Evolutionary conservation across 129 eudicot genomes (phyloP).

Genomic region (Flaveria brownii): DNA sequence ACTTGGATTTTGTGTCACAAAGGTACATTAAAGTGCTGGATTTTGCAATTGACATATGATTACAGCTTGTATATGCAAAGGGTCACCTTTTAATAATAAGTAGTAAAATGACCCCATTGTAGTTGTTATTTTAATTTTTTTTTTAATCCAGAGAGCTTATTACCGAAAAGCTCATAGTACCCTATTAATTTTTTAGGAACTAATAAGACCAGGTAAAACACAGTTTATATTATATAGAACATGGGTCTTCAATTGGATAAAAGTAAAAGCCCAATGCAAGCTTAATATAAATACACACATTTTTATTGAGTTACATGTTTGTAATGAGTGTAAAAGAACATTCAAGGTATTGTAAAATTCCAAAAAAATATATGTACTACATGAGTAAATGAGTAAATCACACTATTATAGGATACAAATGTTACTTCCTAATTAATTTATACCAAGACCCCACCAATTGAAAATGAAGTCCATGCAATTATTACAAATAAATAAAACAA

Average conservation of each 20-base stretch:
- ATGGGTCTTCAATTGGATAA: too few relatives aligned
- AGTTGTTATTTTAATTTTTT: too few relatives aligned
- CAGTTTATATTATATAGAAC: too few relatives aligned
- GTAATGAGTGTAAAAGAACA: too few relatives aligned
- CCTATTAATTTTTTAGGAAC: too few relatives aligned
- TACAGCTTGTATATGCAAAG: constrained; percentile 27
- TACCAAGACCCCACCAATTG: not conserved
- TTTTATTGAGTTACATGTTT: not conserved
- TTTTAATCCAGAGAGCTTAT: too few relatives aligned
- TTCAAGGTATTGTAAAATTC: not conserved
- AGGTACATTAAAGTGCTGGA: constrained; percentile 28
- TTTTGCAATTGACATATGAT: constrained; percentile 26
- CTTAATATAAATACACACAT: too few relatives aligned
- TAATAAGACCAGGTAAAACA: too few relatives aligned
- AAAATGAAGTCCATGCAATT: not conserved
- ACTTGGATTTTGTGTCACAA: constrained; percentile 20
- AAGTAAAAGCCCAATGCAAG: too few relatives aligned
- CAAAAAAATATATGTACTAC: not conserved
- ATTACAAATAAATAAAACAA: not conserved
- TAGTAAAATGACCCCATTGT: constrained; percentile 1
- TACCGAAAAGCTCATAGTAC: too few relatives aligned
- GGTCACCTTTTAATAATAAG: constrained; percentile 22
- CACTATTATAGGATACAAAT: not conserved
- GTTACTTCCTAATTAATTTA: not conserved
- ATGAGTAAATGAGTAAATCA: too few relatives aligned